Conservation (phyloP, 306 rosid species). For the Rubus idaeus region DNA sequence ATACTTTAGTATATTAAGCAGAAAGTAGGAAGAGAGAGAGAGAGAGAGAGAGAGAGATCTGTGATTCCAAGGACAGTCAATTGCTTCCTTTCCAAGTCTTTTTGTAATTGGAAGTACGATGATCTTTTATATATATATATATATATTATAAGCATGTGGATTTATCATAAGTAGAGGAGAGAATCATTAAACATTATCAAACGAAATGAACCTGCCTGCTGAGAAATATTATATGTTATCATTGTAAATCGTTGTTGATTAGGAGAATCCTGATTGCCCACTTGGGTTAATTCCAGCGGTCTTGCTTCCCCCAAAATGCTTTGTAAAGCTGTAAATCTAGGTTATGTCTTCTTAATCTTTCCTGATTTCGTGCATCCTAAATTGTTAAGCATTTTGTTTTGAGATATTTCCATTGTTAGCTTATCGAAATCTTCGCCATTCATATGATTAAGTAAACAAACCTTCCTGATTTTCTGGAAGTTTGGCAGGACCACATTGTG, state of each 20-base stretch:
- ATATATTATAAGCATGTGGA: conserved; percentile 29
- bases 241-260: conserved; percentile 16
- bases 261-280: conserved; percentile 15
- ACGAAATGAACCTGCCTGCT: conserved; percentile 16
- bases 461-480: conserved; percentile 13
- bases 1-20: conserved; percentile 15
- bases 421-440: neutral
- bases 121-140: conserved; percentile 27
- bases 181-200: conserved; percentile 20
- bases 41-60: conserved; percentile 17
- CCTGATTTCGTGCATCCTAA: conserved; percentile 7
- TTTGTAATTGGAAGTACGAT: conserved; percentile 12
- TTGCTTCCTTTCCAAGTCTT: conserved; percentile 36
- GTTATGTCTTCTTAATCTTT: neutral
- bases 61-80: conserved; percentile 15
- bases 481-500: neutral
- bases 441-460: neutral
- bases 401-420: conserved; percentile 2
- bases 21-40: conserved; percentile 17
- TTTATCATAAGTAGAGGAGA: conserved; percentile 12
- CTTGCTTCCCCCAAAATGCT: conserved; percentile 3
- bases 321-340: conserved; percentile 10
- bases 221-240: conserved; percentile 1
- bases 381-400: conserved; percentile 1
- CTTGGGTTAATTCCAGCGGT: neutral